A percentile compares a stretch with the other conserved stretches of the same genome.
phyloP scores from a whole-genome alignment of 768 basidiomycete genomes.

The Kwoniella shandongensis region DNA sequence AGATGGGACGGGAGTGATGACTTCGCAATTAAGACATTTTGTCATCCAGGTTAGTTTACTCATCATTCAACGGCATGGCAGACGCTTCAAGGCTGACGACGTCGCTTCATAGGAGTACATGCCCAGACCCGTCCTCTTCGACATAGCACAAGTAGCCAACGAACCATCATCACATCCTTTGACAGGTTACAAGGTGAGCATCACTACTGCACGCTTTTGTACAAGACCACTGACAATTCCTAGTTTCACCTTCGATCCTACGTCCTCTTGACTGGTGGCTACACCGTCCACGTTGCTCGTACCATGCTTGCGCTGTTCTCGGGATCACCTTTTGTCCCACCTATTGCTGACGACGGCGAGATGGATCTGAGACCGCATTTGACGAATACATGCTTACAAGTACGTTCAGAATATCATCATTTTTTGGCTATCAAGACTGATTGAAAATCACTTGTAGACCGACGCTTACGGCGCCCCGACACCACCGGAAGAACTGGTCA shows the following conservation, averaged over 20 bases:
- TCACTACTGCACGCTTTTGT: background rate
- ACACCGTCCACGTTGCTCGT: conserved; percentile 76
- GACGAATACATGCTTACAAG: conserved; percentile 88
- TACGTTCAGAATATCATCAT: conserved; percentile 3
- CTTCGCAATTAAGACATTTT: conserved; percentile 89
- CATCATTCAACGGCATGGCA: no score
- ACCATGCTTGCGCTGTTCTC: conserved; percentile 88
- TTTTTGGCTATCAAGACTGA: background rate
- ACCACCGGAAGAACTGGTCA: conserved; percentile 59
- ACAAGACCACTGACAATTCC: conserved; percentile 13
- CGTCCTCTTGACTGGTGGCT: conserved; percentile 62
- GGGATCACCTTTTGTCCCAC: conserved; percentile 64
- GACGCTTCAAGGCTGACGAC: background rate
- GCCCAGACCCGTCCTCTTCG: conserved; percentile 70
- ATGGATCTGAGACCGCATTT: conserved; percentile 70
- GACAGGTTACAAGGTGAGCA: conserved; percentile 48
- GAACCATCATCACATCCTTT: conserved; percentile 40
- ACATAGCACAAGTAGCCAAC: conserved; percentile 59
- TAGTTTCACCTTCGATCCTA: conserved; percentile 95
- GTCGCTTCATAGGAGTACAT: conserved; percentile 95
- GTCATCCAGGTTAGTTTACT: conserved; percentile 74
- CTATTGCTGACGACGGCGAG: conserved; percentile 52
- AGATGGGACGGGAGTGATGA: conserved; percentile 61
- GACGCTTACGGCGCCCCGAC: conserved; percentile 63
- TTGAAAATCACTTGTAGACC: conserved; percentile 20